Base-by-base conservation (phyloP, 2,329 filamentous ascomycete genomes). In the Chaetothyriales sp. region DNA sequence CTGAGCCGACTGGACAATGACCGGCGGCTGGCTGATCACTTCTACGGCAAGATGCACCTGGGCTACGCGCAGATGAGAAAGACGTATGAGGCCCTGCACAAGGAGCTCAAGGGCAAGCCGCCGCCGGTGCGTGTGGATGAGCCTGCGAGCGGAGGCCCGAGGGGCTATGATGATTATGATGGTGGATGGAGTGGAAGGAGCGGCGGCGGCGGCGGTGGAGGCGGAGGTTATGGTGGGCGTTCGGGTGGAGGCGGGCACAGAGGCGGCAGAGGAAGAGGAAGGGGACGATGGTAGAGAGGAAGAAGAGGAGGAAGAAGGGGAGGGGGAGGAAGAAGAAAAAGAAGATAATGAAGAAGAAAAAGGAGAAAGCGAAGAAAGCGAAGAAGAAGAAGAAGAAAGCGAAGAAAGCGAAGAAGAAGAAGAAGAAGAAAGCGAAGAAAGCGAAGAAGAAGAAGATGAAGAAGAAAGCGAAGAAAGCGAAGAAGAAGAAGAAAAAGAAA, bases 1-100 rank as follows among this genome's bases (percentile, higher is more conserved):
- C 77, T 98, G 40, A 89, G 83, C 56, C 75, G 92, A 19, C 77
- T 98, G 29, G 92, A 98, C 66, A 98, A 98, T 65, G 92, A 98
- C 67, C 80, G 92, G 37, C 78, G 92, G 28, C 69, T 98, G 64
- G 92, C 92, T 18, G 92, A 98, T 66, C 92, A 98, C 68, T 98
- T 98, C 66, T 97, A 95, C 69, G 92, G 92, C 19, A 98, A 98
- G 75, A 98, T 98, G 92, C 92, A 98, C 65, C 72, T 98, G 52
- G 92, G 92, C 0, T 98, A 97, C 66, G 92, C 92, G 15, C 87
- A 95, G 70, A 98, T 98, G 92, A 81, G 92, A 62, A 94, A 92
- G 75, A 92, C 89, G 2, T 89, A 81, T 63, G 89, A 95, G 51
- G 73, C 78, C n/a, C 81, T 98, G 56, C 84, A 84, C 49, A 89